Evolutionary conservation across 2,329 filamentous ascomycete genomes (phyloP).

Genomic region (Trichoderma sp.): DNA sequence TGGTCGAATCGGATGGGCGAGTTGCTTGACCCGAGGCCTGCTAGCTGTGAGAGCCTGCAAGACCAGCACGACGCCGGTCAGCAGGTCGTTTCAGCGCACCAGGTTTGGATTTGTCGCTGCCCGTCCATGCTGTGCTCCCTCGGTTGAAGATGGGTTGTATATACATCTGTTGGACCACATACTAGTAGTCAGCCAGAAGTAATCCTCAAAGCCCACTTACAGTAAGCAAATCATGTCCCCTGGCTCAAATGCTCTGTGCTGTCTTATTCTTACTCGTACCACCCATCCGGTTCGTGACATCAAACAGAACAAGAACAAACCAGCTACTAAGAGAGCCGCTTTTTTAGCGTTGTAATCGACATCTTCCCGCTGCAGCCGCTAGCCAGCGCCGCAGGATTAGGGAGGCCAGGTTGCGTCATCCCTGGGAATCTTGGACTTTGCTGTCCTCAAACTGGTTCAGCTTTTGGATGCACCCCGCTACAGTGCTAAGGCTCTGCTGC

Average conservation of each 20-base stretch:
- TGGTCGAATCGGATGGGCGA: constrained; percentile 13
- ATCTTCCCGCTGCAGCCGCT: constrained; percentile 16
- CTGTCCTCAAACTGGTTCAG: background rate
- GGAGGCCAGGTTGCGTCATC: constrained; percentile 15
- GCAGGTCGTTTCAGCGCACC: background rate
- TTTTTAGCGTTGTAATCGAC: constrained; percentile 6
- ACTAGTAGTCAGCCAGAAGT: too few species aligned
- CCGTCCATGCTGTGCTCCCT: background rate
- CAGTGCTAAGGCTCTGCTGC: background rate
- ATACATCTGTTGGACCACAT: background rate
- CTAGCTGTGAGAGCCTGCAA: background rate
- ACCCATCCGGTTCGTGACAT: background rate
- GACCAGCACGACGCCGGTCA: constrained; percentile 9
- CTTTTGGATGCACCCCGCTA: background rate
- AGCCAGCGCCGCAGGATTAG: constrained; percentile 1
- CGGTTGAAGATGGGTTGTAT: background rate
- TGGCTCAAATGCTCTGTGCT: too few species aligned
- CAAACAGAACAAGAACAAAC: background rate
- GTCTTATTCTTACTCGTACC: background rate
- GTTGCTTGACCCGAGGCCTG: background rate
- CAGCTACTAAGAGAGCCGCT: background rate
- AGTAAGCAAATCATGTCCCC: background rate
- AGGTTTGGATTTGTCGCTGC: background rate
- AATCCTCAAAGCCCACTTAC: background rate
- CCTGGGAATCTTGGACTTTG: background rate